Evolutionary conservation across 257 asterid genomes (phyloP).

Genomic region (Buddleja alternifolia): DNA sequence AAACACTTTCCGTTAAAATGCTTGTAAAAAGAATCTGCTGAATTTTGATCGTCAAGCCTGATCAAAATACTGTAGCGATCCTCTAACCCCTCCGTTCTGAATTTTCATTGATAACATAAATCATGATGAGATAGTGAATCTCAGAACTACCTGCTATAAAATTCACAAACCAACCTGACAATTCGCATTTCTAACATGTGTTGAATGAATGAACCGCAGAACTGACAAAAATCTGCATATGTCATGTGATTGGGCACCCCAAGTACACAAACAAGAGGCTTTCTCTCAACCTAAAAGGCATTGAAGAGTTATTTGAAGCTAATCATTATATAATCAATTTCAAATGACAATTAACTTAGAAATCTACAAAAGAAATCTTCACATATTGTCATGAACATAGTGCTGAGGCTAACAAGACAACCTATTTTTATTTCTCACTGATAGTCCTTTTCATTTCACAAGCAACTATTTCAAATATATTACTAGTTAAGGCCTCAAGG

Average conservation of each 20-base stretch:
- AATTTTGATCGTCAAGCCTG: constrained; percentile 70
- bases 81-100: constrained; percentile 84
- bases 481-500: neutral
- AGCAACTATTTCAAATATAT: neutral
- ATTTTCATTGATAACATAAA: constrained; percentile 26
- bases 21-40: constrained; percentile 77
- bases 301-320: constrained; percentile 17
- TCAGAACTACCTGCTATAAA: neutral
- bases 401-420: neutral
- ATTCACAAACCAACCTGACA: constrained; percentile 63
- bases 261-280: constrained; percentile 86
- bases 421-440: neutral
- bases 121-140: constrained; percentile 27
- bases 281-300: constrained; percentile 67
- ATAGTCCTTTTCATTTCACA: neutral
- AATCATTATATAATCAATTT: neutral
- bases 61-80: constrained; percentile 82
- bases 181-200: constrained; percentile 88
- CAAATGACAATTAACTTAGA: neutral
- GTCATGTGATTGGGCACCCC: constrained; percentile 97
- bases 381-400: constrained; percentile 13
- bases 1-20: constrained; percentile 73
- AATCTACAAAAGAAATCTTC: neutral
- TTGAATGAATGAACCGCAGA: constrained; percentile 88
- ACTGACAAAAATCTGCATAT: constrained; percentile 92